Evolutionary conservation across 441 rosid genomes (phyloP).

Genomic region (Eutrema salsugineum): DNA sequence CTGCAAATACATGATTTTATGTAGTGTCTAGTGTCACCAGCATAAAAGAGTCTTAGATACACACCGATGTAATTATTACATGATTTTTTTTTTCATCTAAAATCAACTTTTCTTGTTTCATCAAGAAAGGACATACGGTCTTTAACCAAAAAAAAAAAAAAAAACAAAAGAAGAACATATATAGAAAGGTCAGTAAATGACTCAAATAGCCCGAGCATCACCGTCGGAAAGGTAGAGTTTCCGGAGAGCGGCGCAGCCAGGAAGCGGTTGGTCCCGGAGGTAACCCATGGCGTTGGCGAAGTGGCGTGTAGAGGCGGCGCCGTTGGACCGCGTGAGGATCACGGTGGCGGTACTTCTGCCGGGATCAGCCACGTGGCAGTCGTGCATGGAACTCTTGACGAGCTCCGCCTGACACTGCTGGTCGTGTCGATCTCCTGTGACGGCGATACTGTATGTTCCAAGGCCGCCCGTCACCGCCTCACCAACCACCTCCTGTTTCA

Average conservation of each 20-base stretch:
- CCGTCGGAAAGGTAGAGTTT: slow-evolving; percentile 31
- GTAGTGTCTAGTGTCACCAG: too few relatives aligned
- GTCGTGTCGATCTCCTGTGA: slow-evolving; percentile 50
- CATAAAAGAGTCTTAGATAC: too few relatives aligned
- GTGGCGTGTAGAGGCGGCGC: slow-evolving; percentile 49
- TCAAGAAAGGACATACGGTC: background rate
- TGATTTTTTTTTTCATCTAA: too few relatives aligned
- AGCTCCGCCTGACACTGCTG: slow-evolving; percentile 41
- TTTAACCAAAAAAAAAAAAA: too few relatives aligned
- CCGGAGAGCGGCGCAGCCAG: slow-evolving; percentile 45
- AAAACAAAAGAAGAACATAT: background rate
- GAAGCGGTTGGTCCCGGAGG: slow-evolving; percentile 36
- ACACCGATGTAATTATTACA: too few relatives aligned
- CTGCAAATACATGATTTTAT: too few relatives aligned
- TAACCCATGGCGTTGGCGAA: slow-evolving; percentile 66
- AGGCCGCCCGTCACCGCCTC: slow-evolving; percentile 35
- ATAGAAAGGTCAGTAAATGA: background rate
- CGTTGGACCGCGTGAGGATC: slow-evolving; percentile 64
- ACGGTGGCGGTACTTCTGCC: slow-evolving; percentile 47
- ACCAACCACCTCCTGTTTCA: slow-evolving; percentile 22
- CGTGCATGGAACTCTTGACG: slow-evolving; percentile 39
- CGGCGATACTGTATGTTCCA: slow-evolving; percentile 39
- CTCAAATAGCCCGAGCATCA: slow-evolving; percentile 26
- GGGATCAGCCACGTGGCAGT: slow-evolving; percentile 36
- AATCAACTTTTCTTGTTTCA: background rate